Base-by-base conservation (phyloP, 371 early-diverging fungal species). In the Mortierella sp. region DNA sequence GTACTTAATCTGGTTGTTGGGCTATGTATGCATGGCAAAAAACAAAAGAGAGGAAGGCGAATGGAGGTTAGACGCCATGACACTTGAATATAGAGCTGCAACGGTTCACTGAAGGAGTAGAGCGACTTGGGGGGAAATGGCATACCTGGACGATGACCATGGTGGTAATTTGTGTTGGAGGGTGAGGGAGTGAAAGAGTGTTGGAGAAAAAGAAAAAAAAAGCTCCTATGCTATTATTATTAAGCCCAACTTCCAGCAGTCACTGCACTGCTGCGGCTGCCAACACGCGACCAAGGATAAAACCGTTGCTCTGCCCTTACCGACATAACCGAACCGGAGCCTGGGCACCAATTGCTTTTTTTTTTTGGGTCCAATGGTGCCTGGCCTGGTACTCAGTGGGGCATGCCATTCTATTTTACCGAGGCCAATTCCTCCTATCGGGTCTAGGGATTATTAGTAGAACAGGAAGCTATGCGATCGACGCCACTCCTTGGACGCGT, bases 1-100 rank as follows among this genome's bases (percentile, higher is more conserved):
- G 69, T 89, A 89, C 90, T 91, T 91, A 81, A 91, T 90, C 79
- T 90, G 90, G 48, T 84, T 61, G 63, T 79, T 89, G 65, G 90
- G 90, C 80, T 88, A 87, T 52, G 86, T 16, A 29, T 61, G n/a
- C 34, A 45, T 22, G 26, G 4, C 26, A 69, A 58, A 19, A 9
- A 52, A 26, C 13, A 24, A 2, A 10, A 50, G 13, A 26, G 63
- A 44, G 11, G 45, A 45, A 44, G 29, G 41, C 19, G 14, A 11
- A 29, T 2, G 64, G 40, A 61, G 37, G 37, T 61, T 61, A 61
- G 22, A 34, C 48, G n/a, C 37, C 41, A n/a, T 13, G 37, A 37
- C 9, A 50, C 24, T 50, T 50, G 1, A 8, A n/a, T 13, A 11
- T n/a, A 50, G 61, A 26, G 14, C 31, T 61, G 34, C 10, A 37